A percentile compares a stretch with the other conserved stretches of the same genome.
Conservation (phyloP, 192 early-diverging fungal species). For the Tieghemiomyces parasiticus region DNA sequence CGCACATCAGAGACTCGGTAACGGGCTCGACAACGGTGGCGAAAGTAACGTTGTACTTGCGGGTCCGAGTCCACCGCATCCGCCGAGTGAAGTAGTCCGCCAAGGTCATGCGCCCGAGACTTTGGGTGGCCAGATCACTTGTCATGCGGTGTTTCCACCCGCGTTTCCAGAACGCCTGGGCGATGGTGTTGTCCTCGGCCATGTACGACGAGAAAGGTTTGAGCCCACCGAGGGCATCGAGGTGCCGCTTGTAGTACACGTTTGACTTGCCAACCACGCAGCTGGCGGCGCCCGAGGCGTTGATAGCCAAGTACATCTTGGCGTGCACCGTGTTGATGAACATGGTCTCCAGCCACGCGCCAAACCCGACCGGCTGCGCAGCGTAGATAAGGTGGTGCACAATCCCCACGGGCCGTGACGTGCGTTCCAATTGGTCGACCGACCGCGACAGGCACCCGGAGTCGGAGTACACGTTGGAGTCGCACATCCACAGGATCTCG, state of each 20-base stretch:
- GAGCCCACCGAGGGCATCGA: slow-evolving; percentile 70
- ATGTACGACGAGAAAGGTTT: slow-evolving; percentile 78
- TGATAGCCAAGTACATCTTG: slow-evolving; percentile 91
- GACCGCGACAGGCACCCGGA: slow-evolving; percentile 64
- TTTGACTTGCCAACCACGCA: slow-evolving; percentile 95
- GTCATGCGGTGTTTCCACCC: slow-evolving; percentile 60
- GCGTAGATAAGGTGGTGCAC: slow-evolving; percentile 92
- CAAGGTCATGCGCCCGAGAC: slow-evolving; percentile 54
- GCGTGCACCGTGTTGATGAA: slow-evolving; percentile 87
- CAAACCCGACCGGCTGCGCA: slow-evolving; percentile 49
- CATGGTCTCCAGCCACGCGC: slow-evolving; percentile 68
- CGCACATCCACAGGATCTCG: slow-evolving; percentile 90
- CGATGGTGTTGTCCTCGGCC: slow-evolving; percentile 93
- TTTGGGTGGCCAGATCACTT: slow-evolving; percentile 73
- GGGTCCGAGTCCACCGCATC: slow-evolving; percentile 84
- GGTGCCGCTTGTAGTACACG: slow-evolving; percentile 68
- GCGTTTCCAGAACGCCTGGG: slow-evolving; percentile 60
- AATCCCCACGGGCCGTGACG: slow-evolving; percentile 58
- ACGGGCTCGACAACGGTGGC: slow-evolving; percentile 90
- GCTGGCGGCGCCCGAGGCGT: slow-evolving; percentile 63
- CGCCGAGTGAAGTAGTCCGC: slow-evolving; percentile 69
- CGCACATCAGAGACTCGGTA: slow-evolving; percentile 73
- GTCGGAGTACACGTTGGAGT: slow-evolving; percentile 78
- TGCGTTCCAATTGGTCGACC: slow-evolving; percentile 52
- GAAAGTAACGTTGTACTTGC: slow-evolving; percentile 81